phyloP scores from a whole-genome alignment of 2,329 filamentous ascomycete species.

The Aureobasidium uvarum region DNA sequence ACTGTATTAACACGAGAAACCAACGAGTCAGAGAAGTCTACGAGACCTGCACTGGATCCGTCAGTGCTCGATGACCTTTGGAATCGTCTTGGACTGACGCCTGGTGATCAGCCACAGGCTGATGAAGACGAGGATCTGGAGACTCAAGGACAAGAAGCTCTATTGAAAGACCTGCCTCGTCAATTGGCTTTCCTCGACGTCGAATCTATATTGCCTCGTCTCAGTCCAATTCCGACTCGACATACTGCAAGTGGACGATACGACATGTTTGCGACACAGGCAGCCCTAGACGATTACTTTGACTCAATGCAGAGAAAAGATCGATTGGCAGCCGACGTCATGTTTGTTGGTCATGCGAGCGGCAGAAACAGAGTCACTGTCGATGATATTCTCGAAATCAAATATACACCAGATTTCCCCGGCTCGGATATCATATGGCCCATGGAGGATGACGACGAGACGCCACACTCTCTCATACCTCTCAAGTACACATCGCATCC shows the following conservation, averaged over 20 bases:
- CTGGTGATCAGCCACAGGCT: slow-evolving; percentile 29
- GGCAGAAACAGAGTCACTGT: slow-evolving; percentile 74
- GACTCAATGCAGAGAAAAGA: slow-evolving; percentile 36
- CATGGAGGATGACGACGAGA: background rate
- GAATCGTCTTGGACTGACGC: slow-evolving; percentile 7
- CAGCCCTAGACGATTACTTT: slow-evolving; percentile 42
- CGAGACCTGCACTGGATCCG: background rate
- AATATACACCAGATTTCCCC: slow-evolving; percentile 30
- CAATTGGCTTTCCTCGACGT: slow-evolving; percentile 68
- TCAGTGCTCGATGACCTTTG: slow-evolving; percentile 34
- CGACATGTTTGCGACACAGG: slow-evolving; percentile 42
- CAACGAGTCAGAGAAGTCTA: background rate
- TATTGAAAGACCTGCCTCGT: slow-evolving; percentile 22
- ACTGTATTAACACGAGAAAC: slow-evolving; percentile 9
- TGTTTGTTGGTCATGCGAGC: slow-evolving; percentile 70
- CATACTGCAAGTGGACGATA: slow-evolving; percentile 20
- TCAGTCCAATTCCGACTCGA: slow-evolving; percentile 47
- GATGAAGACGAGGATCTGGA: slow-evolving; percentile 11
- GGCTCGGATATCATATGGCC: background rate
- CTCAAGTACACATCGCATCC: slow-evolving; percentile 64
- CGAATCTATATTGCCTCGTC: slow-evolving; percentile 70
- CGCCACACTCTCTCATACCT: background rate
- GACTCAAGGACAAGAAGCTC: slow-evolving; percentile 10
- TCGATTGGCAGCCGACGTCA: slow-evolving; percentile 61
- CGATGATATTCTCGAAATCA: slow-evolving; percentile 79